Conservation (phyloP, 192 early-diverging fungal genomes). For the Linnemannia zychae region DNA sequence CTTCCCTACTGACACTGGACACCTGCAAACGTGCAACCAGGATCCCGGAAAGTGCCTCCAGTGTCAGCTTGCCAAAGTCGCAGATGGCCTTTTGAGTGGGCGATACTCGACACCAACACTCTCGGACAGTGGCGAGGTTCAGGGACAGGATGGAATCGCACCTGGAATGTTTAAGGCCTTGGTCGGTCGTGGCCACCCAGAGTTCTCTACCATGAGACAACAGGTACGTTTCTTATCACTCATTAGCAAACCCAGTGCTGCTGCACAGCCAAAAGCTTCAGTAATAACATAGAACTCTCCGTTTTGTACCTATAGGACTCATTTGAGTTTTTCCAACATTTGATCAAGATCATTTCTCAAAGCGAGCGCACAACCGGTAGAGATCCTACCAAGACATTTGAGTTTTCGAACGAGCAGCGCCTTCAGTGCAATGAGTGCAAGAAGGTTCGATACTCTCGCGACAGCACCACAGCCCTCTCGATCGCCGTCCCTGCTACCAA, state of each 20-base stretch:
- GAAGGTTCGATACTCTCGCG: constrained; percentile 80
- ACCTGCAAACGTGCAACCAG: constrained; percentile 63
- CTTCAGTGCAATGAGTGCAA: constrained; percentile 90
- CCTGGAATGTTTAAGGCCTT: constrained; percentile 94
- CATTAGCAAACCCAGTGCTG: not conserved
- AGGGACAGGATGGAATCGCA: constrained; percentile 84
- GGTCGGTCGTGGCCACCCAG: constrained; percentile 90
- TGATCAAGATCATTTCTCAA: constrained; percentile 80
- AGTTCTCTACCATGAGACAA: constrained; percentile 98
- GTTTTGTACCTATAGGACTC: constrained; percentile 73
- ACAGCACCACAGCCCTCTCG: constrained; percentile 66
- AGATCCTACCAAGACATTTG: constrained; percentile 85
- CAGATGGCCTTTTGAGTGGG: constrained; percentile 91
- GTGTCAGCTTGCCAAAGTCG: constrained; percentile 95
- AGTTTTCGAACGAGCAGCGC: constrained; percentile 85
- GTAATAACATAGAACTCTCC: too few relatives aligned
- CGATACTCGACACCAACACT: constrained; percentile 78
- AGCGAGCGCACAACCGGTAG: constrained; percentile 75
- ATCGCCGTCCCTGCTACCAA: constrained; percentile 80
- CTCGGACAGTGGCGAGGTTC: constrained; percentile 58
- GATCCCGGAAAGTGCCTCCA: constrained; percentile 83
- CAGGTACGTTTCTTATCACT: constrained; percentile 64
- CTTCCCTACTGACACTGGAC: constrained; percentile 57
- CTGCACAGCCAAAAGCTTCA: too few relatives aligned
- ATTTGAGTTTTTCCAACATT: constrained; percentile 91